These are phyloP conservation scores for Macrolepiota fuliginosa DNA, from an alignment of 768 basidiomycete species.

Conservation along the genomic window DNA sequence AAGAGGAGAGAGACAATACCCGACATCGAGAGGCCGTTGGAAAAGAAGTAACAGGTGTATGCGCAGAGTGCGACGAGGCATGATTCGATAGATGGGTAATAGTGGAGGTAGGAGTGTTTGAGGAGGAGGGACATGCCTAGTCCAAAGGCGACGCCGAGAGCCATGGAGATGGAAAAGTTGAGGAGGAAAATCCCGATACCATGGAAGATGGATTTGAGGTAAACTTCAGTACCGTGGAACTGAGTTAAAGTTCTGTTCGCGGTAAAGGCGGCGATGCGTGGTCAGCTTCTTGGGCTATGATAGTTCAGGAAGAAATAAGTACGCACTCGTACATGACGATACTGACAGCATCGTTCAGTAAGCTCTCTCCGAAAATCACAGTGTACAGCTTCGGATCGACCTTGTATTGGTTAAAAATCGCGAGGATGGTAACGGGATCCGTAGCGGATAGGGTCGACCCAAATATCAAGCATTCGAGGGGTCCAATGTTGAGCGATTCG, in stretches of 20 bases:
- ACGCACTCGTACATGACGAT: constrained; percentile 99
- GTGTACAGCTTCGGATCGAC: constrained; percentile 98
- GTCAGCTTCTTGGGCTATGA: not conserved
- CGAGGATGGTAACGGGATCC: constrained; percentile 96
- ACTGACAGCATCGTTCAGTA: constrained; percentile 98
- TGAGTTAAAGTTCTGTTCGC: constrained; percentile 76
- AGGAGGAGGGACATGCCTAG: constrained; percentile 88
- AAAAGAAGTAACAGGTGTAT: constrained; percentile 98
- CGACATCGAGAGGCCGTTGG: constrained; percentile 91
- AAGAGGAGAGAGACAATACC: constrained; percentile 98
- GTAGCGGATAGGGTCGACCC: constrained; percentile 97
- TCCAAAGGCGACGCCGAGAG: constrained; percentile 88
- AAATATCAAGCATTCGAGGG: constrained; percentile 94
- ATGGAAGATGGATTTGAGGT: constrained; percentile 85
- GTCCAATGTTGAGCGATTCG: constrained; percentile 79
- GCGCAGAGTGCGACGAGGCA: constrained; percentile 93
- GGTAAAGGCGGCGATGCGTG: constrained; percentile 1
- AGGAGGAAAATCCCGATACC: constrained; percentile 97
- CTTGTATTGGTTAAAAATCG: constrained; percentile 98
- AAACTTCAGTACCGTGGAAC: constrained; percentile 89
- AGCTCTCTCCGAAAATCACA: constrained; percentile 95
- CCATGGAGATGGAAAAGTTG: constrained; percentile 94
- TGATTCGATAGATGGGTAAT: constrained; percentile 94
- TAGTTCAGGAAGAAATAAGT: not conserved
- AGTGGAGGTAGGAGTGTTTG: constrained; percentile 87